These are phyloP conservation scores for Rhizopogon rudus DNA, from an alignment of 768 basidiomycete species.

Conservation along the genomic window DNA sequence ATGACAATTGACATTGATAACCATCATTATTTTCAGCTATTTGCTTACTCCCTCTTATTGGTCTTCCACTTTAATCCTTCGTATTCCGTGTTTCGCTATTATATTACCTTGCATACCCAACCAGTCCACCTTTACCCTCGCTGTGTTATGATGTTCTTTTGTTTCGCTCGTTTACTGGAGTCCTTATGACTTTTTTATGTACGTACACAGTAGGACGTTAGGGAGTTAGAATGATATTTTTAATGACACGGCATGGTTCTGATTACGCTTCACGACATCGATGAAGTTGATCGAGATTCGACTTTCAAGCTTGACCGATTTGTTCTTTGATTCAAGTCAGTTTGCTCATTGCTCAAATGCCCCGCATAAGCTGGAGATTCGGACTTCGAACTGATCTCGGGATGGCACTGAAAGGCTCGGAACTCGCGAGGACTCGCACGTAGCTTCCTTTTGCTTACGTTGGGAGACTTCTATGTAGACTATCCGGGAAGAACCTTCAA, in stretches of 20 bases:
- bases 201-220: constrained; percentile 2
- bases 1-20: constrained; percentile 1
- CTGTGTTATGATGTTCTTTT: constrained; percentile 2
- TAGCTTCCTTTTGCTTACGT: too few species aligned
- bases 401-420: too few species aligned
- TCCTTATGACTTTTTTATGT: constrained; percentile 7
- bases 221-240: constrained; percentile 4
- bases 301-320: too few species aligned
- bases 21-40: background rate
- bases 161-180: background rate
- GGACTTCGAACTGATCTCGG: too few species aligned
- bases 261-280: background rate
- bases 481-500: too few species aligned
- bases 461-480: too few species aligned
- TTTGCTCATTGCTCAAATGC: too few species aligned
- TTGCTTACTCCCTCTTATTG: background rate
- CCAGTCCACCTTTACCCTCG: background rate
- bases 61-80: background rate
- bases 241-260: constrained; percentile 4
- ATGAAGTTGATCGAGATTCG: background rate
- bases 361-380: too few species aligned
- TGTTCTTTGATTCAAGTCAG: too few species aligned
- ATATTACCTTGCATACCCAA: background rate
- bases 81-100: constrained; percentile 1
- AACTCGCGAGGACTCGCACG: too few species aligned